phyloP scores from a whole-genome alignment of 140 eudicot species.

The Senecio squalidus region DNA sequence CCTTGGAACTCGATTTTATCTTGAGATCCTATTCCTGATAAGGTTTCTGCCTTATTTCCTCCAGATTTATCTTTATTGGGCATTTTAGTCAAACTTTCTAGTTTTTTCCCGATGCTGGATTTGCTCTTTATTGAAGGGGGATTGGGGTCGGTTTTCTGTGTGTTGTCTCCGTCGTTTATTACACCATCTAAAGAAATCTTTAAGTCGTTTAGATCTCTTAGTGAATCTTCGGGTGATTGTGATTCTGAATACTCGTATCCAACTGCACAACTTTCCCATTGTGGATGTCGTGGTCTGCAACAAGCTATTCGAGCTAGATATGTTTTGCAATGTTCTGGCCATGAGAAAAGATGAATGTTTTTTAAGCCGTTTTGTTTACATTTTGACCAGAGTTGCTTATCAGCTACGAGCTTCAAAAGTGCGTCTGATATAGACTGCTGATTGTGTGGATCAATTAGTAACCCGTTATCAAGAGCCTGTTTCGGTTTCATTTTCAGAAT shows the following conservation, averaged over 20 bases:
- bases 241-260: slow-evolving; percentile 50
- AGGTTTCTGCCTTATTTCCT: slow-evolving; percentile 23
- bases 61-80: slow-evolving; percentile 23
- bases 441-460: slow-evolving; percentile 76
- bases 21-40: slow-evolving; percentile 33
- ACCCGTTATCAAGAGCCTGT: slow-evolving; percentile 84
- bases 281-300: slow-evolving; percentile 74
- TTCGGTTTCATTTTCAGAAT: slow-evolving; percentile 6
- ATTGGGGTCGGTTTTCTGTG: slow-evolving; percentile 29
- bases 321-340: slow-evolving; percentile 90
- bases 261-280: slow-evolving; percentile 56
- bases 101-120: slow-evolving; percentile 38
- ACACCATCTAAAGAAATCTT: slow-evolving; percentile 71
- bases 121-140: slow-evolving; percentile 24
- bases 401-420: slow-evolving; percentile 82
- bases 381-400: slow-evolving; percentile 76
- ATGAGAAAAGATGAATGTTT: slow-evolving; percentile 77
- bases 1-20: slow-evolving; percentile 43
- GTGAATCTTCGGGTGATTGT: slow-evolving; percentile 70
- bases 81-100: slow-evolving; percentile 23
- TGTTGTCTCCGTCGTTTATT: slow-evolving; percentile 34
- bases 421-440: slow-evolving; percentile 86
- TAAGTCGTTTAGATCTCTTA: slow-evolving; percentile 66
- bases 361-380: slow-evolving; percentile 69
- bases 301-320: slow-evolving; percentile 72